Evolutionary conservation across 1,139 yeast genomes (phyloP).

Genomic region (Pichia sp.): DNA sequence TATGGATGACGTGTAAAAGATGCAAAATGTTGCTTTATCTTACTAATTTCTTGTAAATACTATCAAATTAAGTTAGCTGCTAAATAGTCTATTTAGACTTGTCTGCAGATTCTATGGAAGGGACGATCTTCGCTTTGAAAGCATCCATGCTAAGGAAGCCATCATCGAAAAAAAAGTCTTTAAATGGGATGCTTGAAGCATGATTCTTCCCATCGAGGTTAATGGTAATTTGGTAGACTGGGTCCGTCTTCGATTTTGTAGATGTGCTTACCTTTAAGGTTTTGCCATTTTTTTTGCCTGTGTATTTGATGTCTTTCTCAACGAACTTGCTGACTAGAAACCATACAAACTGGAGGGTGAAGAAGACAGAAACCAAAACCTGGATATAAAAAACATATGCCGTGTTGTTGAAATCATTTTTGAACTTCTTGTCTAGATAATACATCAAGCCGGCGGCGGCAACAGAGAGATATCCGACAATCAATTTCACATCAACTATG

Average conservation of each 20-base stretch:
- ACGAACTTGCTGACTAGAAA: conserved; percentile 46
- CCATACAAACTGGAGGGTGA: conserved; percentile 45
- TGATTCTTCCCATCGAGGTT: conserved; percentile 31
- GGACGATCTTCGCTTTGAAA: conserved; percentile 34
- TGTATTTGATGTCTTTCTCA: conserved; percentile 55
- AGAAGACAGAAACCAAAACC: conserved; percentile 46
- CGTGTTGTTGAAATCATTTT: conserved; percentile 39
- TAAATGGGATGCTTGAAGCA: conserved; percentile 36
- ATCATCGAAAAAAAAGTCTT: conserved; percentile 43
- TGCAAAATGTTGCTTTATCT: not conserved
- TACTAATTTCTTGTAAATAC: not conserved
- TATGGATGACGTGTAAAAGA: conserved; percentile 39
- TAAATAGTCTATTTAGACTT: conserved; percentile 14
- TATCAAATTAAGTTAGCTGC: not conserved
- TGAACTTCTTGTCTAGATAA: conserved; percentile 58
- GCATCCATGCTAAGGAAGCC: conserved; percentile 45
- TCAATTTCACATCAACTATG: conserved; percentile 59
- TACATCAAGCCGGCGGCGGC: conserved; percentile 62
- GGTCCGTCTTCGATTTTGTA: conserved; percentile 38
- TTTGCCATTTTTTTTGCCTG: conserved; percentile 44
- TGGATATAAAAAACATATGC: conserved; percentile 34
- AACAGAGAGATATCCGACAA: conserved; percentile 66
- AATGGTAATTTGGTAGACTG: conserved; percentile 39
- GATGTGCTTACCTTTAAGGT: conserved; percentile 38
- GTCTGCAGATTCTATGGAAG: conserved; percentile 11